Evolutionary conservation across 768 basidiomycete genomes (phyloP), one percentile per base, ranked within the genome.

Genomic region (Cystobasidiopsis lactophilus): DNA sequence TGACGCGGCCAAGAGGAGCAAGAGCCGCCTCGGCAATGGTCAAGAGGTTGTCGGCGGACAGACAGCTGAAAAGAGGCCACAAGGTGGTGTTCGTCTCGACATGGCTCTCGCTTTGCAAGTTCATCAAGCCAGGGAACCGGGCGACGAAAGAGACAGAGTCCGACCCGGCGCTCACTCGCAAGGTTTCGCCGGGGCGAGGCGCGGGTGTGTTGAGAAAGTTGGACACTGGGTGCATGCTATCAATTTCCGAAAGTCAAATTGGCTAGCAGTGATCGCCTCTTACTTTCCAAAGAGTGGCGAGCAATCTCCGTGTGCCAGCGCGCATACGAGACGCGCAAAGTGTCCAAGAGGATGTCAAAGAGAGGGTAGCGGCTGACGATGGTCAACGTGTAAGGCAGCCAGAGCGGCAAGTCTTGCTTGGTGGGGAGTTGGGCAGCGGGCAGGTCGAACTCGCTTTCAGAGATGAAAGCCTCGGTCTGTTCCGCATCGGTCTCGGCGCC

Each of bases 261-360:
- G 33, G 35, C 41, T 7, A 19, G 18, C 16, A 24, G 5, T 3
- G 11, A n/a, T n/a, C n/a, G n/a, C n/a, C n/a, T n/a, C 37, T 50
- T 44, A 52, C 58, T 60, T 40, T 38, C 33, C 19, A 48, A 37
- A 4, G 50, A 33, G 10, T 58, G 55, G 24, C 40, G 55, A 40
- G 59, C 24, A 38, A 60, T 52, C 26, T 62, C 52, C 13, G 40
- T 37, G 45, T 59, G 57, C 49, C 55, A 52, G 27, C 43, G 79
- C 18, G 85, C 85, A 85, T 85, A 89, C 3, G 81, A 84, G 41
- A 93, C 77, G n/a, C 86, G 86, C 40, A 96, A 75, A 63, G 84
- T 89, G 68, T 96, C 89, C 50, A 82, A 75, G 82, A 95, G 85
- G 52, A 91, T 73, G 63, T 89, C 85, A 68, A 89, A 93, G 58